Conservation (phyloP, 371 early-diverging fungal species). For the Mortierella sp. region DNA sequence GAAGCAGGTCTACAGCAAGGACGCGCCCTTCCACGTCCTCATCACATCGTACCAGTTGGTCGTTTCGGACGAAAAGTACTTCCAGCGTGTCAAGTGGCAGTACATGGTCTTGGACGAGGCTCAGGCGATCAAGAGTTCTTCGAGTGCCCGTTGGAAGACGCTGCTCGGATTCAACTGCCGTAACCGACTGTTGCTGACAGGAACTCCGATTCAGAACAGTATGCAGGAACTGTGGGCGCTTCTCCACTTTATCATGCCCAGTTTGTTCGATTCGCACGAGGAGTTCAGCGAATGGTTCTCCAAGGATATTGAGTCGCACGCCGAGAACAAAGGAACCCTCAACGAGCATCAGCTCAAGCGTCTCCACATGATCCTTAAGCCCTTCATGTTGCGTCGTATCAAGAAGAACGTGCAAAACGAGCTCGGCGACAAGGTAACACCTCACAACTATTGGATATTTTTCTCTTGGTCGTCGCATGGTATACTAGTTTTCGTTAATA, state of each 20-base stretch:
- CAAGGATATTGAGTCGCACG: conserved; percentile 94
- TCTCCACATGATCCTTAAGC: conserved; percentile 97
- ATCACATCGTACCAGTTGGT: conserved; percentile 96
- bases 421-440: conserved; percentile 82
- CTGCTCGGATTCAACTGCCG: conserved; percentile 94
- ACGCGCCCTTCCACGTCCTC: conserved; percentile 93
- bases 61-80: conserved; percentile 88
- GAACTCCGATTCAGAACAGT: conserved; percentile 98
- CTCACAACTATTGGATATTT: background rate
- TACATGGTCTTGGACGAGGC: conserved; percentile 99
- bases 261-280: conserved; percentile 95
- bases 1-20: conserved; percentile 81
- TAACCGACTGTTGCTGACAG: conserved; percentile 94
- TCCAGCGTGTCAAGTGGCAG: conserved; percentile 96
- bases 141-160: conserved; percentile 93
- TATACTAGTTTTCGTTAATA: too few relatives aligned
- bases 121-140: conserved; percentile 96
- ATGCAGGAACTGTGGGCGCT: conserved; percentile 98
- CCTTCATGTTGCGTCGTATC: conserved; percentile 98
- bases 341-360: conserved; percentile 93
- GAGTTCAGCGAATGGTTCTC: conserved; percentile 98
- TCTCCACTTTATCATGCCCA: conserved; percentile 99
- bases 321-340: conserved; percentile 86
- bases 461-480: too few relatives aligned
- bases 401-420: conserved; percentile 98